Base-by-base conservation (phyloP, 495 filamentous ascomycete genomes). In the Trichodelitschia bisporula region DNA sequence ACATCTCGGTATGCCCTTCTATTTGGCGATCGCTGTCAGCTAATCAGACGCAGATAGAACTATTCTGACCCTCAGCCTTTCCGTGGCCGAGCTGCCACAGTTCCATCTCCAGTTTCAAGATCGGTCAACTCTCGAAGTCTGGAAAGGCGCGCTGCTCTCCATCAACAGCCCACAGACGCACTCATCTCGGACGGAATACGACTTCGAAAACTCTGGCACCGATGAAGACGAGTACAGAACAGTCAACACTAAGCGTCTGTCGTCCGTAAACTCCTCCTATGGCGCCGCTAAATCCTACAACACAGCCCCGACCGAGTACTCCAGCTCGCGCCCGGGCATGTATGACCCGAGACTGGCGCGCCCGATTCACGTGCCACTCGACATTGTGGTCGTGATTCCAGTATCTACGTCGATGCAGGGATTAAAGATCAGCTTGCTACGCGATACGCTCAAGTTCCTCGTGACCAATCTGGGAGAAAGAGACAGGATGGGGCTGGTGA, bases 381-480 rank as follows among this genome's bases (percentile, higher is more conserved):
- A 99, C 46, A 68, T 99, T 25, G 84, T 99, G 2, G 77, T 95
- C 4, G 86, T 99, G 19, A 86, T 99, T 28, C 86, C 86, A 0
- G 80, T 95, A 8, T 92, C 86, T 6, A 91, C 89, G 4, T 99
- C 86, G 0, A 99, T 95, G 86, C 86, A 93, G 50, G 86, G 89
- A 4, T 62, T 99, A 29, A 99, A 99, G 53, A 93, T 99, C 40
- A 90, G 77, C 29, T 62, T 99, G 0, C 64, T 99, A 4, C 72
- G 82, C n/a, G 86, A 95, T 49, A 68, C 82, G 3, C 64, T 99
- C 19, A 80, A 77, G 28, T 99, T 93, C 49, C 72, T 99, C 37
- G 82, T 95, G 4, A 62, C 72, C 32, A 77, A 72, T 31, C 71
- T 99, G n/a, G 86, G 86, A 4, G 77, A 91, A 31, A 65, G 78